Conservation (phyloP, 2,329 filamentous ascomycete genomes). For the Fusarium papillatum region DNA sequence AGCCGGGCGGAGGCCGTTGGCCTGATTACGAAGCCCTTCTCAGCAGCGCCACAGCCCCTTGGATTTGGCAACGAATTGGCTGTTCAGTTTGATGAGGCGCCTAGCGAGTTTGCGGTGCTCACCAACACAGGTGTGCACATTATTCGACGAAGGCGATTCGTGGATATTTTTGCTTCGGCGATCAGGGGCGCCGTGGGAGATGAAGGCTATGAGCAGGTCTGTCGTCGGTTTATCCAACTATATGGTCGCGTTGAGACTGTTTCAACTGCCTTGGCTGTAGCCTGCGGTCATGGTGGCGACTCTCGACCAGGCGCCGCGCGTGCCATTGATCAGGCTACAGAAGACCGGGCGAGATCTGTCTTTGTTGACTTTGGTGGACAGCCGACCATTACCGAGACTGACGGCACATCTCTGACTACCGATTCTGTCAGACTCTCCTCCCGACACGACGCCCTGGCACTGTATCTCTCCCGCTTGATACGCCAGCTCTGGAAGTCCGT, state of each 20-base stretch:
- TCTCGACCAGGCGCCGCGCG: slow-evolving; percentile 78
- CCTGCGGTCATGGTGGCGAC: slow-evolving; percentile 93
- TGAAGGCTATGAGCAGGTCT: slow-evolving; percentile 85
- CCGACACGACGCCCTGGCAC: slow-evolving; percentile 86
- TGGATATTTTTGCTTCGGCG: slow-evolving; percentile 91
- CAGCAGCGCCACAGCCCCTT: slow-evolving; percentile 74
- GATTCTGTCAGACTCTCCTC: slow-evolving; percentile 91
- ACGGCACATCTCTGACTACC: slow-evolving; percentile 78
- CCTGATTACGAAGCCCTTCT: slow-evolving; percentile 79
- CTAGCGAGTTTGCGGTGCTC: slow-evolving; percentile 89
- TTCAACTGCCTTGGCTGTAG: slow-evolving; percentile 91
- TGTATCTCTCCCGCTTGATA: slow-evolving; percentile 91
- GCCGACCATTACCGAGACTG: slow-evolving; percentile 83
- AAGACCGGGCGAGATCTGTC: slow-evolving; percentile 86
- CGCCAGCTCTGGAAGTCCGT: slow-evolving; percentile 88
- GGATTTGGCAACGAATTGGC: slow-evolving; percentile 97
- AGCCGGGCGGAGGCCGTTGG: slow-evolving; percentile 84
- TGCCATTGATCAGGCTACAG: slow-evolving; percentile 85
- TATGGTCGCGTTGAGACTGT: slow-evolving; percentile 93
- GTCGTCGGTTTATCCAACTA: slow-evolving; percentile 85
- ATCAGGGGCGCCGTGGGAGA: slow-evolving; percentile 81
- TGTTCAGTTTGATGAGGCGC: slow-evolving; percentile 90
- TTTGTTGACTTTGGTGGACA: slow-evolving; percentile 96
- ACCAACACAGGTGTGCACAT: slow-evolving; percentile 94
- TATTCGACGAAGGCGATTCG: slow-evolving; percentile 84